Evolutionary conservation across 805 yeast species (phyloP), one percentile per base, ranked within the genome.

Genomic region (Kodamaea hsintzibuensis): DNA sequence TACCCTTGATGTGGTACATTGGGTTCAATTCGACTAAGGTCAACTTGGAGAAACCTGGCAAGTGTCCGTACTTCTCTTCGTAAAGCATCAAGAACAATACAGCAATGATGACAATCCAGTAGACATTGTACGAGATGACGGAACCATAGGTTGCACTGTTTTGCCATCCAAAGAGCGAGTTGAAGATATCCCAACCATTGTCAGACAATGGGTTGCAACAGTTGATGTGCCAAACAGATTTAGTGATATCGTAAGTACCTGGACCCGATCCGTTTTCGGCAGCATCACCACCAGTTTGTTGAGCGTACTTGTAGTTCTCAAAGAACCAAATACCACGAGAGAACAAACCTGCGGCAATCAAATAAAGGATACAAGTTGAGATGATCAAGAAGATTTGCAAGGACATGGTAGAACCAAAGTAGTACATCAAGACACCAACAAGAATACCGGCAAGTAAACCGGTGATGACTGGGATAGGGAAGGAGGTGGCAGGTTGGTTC

Each of bases 111-210:
- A 73, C 70, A 52, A 92, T 62, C 99, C 99, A 93, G 79, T 93
- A 93, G 58, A 87, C 60, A 75, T 91, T 91, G 79, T 93, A 93
- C 48, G 92, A 83, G 51, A 93, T 75, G 55, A 93, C 92, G 4
- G 97, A 90, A 54, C 98, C 97, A 68, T 89, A 82, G 60, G 96
- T 91, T 55, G 97, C 98, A 51, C 96, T 83, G 74, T 93, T 93
- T 77, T 91, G 97, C 99, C 99, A 93, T 58, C 98, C 99, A 59
- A 93, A 78, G 54, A 93, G 72, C 25, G 98, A 90, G 67, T 93
- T 93, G 81, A 93, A 93, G 57, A 93, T 85, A 82, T 91, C 97
- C 98, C 98, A 93, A 76, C 98, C 98, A 62, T 86, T 85, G 73
- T 88, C 93, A 55, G 80, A 78, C 71, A 88, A 92, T 46, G 98